A percentile compares a stretch with the other conserved stretches of the same genome.
Evolutionary conservation across 441 rosid species (phyloP).

Genomic region (Populus tomentosa): DNA sequence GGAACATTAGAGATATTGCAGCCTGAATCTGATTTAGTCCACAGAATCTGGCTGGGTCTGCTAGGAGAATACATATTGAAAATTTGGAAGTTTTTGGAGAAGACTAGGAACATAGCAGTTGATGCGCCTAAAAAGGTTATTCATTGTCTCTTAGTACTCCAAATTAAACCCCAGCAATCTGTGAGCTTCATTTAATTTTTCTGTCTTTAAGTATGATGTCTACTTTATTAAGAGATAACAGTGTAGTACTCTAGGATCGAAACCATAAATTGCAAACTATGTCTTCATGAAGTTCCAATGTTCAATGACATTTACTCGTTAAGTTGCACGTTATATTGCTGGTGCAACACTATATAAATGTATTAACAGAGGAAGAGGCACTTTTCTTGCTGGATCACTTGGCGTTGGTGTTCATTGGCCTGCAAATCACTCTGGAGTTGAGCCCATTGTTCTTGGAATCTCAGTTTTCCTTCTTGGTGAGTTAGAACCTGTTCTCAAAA

Average conservation of each 20-base stretch:
- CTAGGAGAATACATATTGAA: conserved; percentile 1
- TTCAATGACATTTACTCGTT: too few relatives aligned
- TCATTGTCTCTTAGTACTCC: conserved; percentile 48
- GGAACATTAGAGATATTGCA: conserved; percentile 37
- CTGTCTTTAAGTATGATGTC: too few relatives aligned
- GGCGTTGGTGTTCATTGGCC: too few relatives aligned
- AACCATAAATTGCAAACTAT: too few relatives aligned
- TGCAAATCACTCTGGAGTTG: too few relatives aligned
- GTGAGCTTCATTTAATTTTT: not conserved
- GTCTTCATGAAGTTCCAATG: too few relatives aligned
- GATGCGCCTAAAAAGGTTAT: conserved; percentile 62
- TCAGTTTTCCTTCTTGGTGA: not conserved
- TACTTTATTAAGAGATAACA: too few relatives aligned
- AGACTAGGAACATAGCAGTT: not conserved
- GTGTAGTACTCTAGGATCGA: too few relatives aligned
- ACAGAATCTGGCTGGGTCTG: conserved; percentile 16
- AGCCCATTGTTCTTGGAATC: not conserved
- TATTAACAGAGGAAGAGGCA: too few relatives aligned
- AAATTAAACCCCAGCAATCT: not conserved
- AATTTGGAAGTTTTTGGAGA: conserved; percentile 25
- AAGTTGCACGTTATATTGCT: too few relatives aligned
- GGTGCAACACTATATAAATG: too few relatives aligned
- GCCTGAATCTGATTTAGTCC: conserved; percentile 18
- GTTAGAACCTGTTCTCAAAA: not conserved
- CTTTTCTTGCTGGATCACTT: too few relatives aligned